phyloP scores from a whole-genome alignment of 1,139 yeast species.

The Suhomyces panamericanus region DNA sequence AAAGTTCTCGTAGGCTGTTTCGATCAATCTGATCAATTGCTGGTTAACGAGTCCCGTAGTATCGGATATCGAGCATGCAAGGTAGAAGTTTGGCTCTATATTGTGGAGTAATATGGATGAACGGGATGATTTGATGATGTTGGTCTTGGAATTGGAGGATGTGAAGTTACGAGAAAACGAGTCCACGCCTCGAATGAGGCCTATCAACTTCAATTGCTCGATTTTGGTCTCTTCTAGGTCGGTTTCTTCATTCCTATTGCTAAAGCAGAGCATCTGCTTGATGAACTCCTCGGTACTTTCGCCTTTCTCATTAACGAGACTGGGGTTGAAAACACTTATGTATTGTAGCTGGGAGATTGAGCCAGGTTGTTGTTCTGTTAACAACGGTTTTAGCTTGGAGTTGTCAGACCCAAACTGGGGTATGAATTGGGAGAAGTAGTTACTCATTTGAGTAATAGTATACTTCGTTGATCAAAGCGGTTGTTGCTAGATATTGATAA shows the following conservation, averaged over 20 bases:
- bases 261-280: slow-evolving; percentile 34
- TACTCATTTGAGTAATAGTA: slow-evolving; percentile 13
- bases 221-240: slow-evolving; percentile 10
- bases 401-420: slow-evolving; percentile 13
- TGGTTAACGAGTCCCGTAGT: slow-evolving; percentile 24
- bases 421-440: slow-evolving; percentile 18
- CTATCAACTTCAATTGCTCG: slow-evolving; percentile 36
- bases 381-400: slow-evolving; percentile 1
- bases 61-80: slow-evolving; percentile 31
- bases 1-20: slow-evolving; percentile 28
- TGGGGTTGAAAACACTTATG: slow-evolving; percentile 16
- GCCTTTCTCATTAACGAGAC: slow-evolving; percentile 13
- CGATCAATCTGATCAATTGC: slow-evolving; percentile 30
- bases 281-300: slow-evolving; percentile 32
- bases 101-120: slow-evolving; percentile 30
- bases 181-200: slow-evolving; percentile 40
- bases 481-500: neutral
- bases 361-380: neutral
- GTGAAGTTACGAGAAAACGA: slow-evolving; percentile 28
- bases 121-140: slow-evolving; percentile 28
- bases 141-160: slow-evolving; percentile 12
- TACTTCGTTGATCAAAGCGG: neutral
- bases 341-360: slow-evolving; percentile 13
- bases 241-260: slow-evolving; percentile 17
- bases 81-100: slow-evolving; percentile 28